Conservation (phyloP, 176 grass and related monocot genomes). For the Eragrostis curvula region DNA sequence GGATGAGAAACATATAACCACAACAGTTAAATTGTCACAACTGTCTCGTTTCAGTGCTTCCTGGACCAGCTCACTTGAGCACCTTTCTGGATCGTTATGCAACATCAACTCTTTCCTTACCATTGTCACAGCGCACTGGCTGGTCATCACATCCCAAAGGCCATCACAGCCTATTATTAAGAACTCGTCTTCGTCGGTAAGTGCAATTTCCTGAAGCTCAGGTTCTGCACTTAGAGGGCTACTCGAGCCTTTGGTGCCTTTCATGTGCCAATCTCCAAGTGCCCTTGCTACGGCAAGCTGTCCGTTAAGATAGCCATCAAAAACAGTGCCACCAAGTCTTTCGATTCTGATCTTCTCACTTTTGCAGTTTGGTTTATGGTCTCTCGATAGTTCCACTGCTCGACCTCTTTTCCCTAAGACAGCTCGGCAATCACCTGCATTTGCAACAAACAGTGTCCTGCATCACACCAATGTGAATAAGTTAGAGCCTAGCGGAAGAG, state of each 20-base stretch:
- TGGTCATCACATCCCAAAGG: constrained; percentile 75
- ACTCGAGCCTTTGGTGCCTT: constrained; percentile 2
- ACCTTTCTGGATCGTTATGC: constrained; percentile 51
- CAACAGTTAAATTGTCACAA: constrained; percentile 60
- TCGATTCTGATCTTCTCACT: constrained; percentile 13
- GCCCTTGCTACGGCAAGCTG: constrained; percentile 15
- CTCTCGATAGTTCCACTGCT: constrained; percentile 59
- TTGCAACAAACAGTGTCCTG: constrained; percentile 55
- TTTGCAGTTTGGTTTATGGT: constrained; percentile 66
- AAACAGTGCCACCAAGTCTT: constrained; percentile 4
- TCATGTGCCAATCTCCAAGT: constrained; percentile 20
- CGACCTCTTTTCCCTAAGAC: constrained; percentile 39
- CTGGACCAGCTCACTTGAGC: constrained; percentile 53
- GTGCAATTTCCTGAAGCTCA: constrained; percentile 52
- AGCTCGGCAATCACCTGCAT: constrained; percentile 57
- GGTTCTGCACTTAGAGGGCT: constrained; percentile 56
- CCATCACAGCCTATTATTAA: constrained; percentile 63
- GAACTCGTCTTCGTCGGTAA: constrained; percentile 65
- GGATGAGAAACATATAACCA: constrained; percentile 59
- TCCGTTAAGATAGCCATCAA: constrained; percentile 4
- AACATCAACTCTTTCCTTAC: constrained; percentile 56
- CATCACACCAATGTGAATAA: background rate
- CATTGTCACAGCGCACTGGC: constrained; percentile 61
- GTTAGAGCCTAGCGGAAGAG: background rate
- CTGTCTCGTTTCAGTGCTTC: constrained; percentile 60